Evolutionary conservation across 1,139 yeast genomes (phyloP).

Genomic region (Lodderomyces parapsilosis): DNA sequence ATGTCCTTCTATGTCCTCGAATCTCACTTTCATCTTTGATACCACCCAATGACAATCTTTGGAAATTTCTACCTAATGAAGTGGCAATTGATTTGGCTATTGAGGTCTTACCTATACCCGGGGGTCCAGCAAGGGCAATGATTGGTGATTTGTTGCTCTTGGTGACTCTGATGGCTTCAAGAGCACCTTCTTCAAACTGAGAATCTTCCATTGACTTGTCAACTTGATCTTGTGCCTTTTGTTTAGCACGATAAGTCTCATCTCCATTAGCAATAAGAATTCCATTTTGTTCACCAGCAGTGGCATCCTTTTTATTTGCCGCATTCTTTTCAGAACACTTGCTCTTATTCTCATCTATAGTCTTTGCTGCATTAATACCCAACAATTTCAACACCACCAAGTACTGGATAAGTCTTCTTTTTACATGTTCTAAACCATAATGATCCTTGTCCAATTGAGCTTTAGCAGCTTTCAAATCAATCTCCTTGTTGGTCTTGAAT

Average conservation of each 20-base stretch:
- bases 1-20: conserved; percentile 89
- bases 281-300: background rate
- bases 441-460: conserved; percentile 74
- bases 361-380: conserved; percentile 36
- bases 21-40: conserved; percentile 88
- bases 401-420: conserved; percentile 78
- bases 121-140: conserved; percentile 85
- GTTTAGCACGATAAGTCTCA: conserved; percentile 30
- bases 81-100: conserved; percentile 83
- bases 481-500: conserved; percentile 39
- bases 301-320: conserved; percentile 7
- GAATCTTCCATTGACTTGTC: conserved; percentile 19
- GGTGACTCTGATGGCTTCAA: conserved; percentile 27
- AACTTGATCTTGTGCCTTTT: conserved; percentile 27
- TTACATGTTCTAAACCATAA: conserved; percentile 80
- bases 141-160: conserved; percentile 63
- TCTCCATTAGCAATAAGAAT: conserved; percentile 40
- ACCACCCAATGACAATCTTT: conserved; percentile 86
- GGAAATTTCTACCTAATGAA: conserved; percentile 77
- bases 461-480: conserved; percentile 57
- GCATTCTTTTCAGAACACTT: background rate
- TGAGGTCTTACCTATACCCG: conserved; percentile 94
- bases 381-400: conserved; percentile 73
- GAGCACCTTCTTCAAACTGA: conserved; percentile 11
- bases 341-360: conserved; percentile 12